Percentiles rank a stretch among this genome's conserved stretches.
These are phyloP conservation scores for Tulasnella sp. DNA, from an alignment of 768 basidiomycete species.

Conservation along the genomic window DNA sequence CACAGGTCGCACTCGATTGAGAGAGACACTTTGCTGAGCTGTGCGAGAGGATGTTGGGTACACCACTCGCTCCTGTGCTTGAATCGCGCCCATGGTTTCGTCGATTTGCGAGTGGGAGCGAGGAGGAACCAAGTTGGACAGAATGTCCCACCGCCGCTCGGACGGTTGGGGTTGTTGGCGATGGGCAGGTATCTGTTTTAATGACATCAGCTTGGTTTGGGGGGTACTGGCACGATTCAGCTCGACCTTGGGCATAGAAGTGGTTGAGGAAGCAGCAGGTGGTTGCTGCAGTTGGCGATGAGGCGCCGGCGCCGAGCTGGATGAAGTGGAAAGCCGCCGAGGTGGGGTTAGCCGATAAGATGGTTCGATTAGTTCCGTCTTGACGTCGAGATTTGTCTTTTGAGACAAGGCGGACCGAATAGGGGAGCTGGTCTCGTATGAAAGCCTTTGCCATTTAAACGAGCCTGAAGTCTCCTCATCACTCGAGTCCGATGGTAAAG, in stretches of 20 bases:
- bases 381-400: not conserved
- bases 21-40: not conserved
- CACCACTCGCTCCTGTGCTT: not conserved
- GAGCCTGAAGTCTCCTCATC: not conserved
- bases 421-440: not conserved
- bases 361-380: not conserved
- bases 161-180: not conserved
- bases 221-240: not conserved
- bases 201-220: too few species aligned
- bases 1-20: not conserved
- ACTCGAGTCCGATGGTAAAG: not conserved
- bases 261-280: not conserved
- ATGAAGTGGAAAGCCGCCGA: not conserved
- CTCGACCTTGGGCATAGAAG: not conserved
- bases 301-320: not conserved
- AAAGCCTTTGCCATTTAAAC: not conserved
- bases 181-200: not conserved
- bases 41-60: not conserved
- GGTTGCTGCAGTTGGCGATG: not conserved
- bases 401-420: not conserved
- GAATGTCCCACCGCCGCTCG: not conserved
- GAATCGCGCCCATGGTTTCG: not conserved
- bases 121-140: not conserved
- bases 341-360: not conserved
- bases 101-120: not conserved